Evolutionary conservation across 441 rosid species (phyloP).

Genomic region (Daphne laureola): DNA sequence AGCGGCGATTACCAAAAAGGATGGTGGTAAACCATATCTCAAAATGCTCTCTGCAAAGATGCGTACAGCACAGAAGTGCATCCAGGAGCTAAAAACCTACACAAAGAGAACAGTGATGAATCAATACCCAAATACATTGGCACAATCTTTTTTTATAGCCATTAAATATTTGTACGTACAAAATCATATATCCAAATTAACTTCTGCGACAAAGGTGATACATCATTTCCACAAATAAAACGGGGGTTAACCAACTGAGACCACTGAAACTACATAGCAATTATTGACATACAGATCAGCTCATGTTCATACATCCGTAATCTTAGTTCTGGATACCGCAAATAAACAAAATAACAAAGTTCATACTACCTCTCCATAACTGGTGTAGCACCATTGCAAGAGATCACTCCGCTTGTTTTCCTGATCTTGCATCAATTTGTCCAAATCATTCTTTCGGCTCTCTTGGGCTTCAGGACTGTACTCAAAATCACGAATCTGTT

Average conservation of each 20-base stretch:
- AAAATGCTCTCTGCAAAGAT: constrained; percentile 89
- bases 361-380: constrained; percentile 82
- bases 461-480: constrained; percentile 87
- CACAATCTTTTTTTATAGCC: background rate
- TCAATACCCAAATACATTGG: background rate
- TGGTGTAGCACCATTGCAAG: constrained; percentile 94
- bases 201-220: too few species aligned
- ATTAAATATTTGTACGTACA: background rate
- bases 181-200: background rate
- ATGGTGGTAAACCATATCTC: constrained; percentile 96
- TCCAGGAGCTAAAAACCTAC: constrained; percentile 98
- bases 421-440: constrained; percentile 69
- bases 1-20: constrained; percentile 66
- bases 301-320: too few species aligned
- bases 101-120: constrained; percentile 14
- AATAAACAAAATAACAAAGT: constrained; percentile 1
- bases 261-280: too few species aligned
- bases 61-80: constrained; percentile 99
- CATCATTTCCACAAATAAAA: too few species aligned
- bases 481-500: constrained; percentile 90
- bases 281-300: too few species aligned
- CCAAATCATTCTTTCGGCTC: constrained; percentile 76
- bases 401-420: constrained; percentile 80
- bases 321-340: too few species aligned
- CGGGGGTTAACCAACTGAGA: too few species aligned